Percentiles rank a stretch among this genome's conserved stretches.
These are phyloP conservation scores for Termitomyces heimii DNA, from an alignment of 768 basidiomycete genomes.

Conservation along the genomic window DNA sequence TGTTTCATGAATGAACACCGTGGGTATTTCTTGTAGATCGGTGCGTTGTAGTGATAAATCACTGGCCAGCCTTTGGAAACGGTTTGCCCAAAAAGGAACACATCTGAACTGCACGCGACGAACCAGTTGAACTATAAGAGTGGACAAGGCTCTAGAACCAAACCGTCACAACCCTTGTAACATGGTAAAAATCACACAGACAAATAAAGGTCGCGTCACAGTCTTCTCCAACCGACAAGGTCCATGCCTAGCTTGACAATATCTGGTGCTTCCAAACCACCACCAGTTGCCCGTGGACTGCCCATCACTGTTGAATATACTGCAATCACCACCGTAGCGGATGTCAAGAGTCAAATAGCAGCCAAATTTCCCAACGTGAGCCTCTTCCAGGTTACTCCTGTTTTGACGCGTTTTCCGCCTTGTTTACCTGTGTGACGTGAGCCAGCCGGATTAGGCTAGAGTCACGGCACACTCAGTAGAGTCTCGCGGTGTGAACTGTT, in stretches of 20 bases:
- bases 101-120: too few species aligned
- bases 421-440: too few species aligned
- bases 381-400: neutral
- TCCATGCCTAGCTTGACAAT: conserved; percentile 45
- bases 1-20: neutral
- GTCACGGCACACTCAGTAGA: neutral
- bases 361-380: conserved; percentile 31
- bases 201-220: neutral
- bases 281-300: conserved; percentile 42
- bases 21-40: neutral
- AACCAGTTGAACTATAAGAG: too few species aligned
- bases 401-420: neutral
- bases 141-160: too few species aligned
- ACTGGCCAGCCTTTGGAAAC: too few species aligned
- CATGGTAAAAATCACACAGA: neutral
- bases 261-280: conserved; percentile 39
- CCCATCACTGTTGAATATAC: conserved; percentile 45
- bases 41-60: too few species aligned
- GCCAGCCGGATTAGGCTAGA: too few species aligned
- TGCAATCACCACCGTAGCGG: conserved; percentile 51
- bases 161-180: too few species aligned
- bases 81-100: too few species aligned
- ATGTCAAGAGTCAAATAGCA: conserved; percentile 64
- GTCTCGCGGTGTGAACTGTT: neutral
- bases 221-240: neutral